A percentile compares a stretch with the other conserved stretches of the same genome.
These are phyloP conservation scores for Neurospora sp. DNA, from an alignment of 2,329 filamentous ascomycete genomes.

Conservation along the genomic window DNA sequence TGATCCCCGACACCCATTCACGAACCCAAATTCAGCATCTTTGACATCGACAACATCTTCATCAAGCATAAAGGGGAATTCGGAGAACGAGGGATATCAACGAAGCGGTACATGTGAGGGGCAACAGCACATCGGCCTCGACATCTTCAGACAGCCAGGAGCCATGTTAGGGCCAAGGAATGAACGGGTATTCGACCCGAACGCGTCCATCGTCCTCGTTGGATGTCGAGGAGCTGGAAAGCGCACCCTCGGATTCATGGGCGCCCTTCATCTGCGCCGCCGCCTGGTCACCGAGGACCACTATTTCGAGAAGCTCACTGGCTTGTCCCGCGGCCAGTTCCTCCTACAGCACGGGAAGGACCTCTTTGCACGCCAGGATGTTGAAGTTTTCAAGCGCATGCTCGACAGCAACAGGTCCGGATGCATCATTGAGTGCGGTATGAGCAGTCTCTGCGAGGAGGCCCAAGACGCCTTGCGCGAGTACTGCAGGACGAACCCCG, in stretches of 20 bases:
- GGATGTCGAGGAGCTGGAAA: conserved; percentile 64
- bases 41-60: neutral
- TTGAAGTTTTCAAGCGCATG: conserved; percentile 50
- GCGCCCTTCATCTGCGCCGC: conserved; percentile 55
- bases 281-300: conserved; percentile 59
- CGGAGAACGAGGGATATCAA: neutral
- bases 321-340: conserved; percentile 48
- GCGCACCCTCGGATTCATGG: conserved; percentile 61
- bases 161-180: conserved; percentile 24
- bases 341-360: conserved; percentile 49
- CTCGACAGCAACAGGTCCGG: conserved; percentile 47
- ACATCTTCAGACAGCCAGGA: neutral
- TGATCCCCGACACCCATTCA: neutral
- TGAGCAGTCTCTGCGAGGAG: conserved; percentile 51
- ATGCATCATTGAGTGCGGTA: conserved; percentile 61
- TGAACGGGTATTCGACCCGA: conserved; percentile 37
- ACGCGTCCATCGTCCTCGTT: conserved; percentile 61
- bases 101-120: neutral
- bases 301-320: conserved; percentile 55
- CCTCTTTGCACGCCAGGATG: conserved; percentile 52
- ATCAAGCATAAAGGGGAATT: neutral
- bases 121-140: neutral
- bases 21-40: neutral
- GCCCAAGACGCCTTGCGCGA: conserved; percentile 47
- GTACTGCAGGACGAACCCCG: conserved; percentile 54